Base-by-base conservation (phyloP, 805 yeast species). In the Torulaspora indica region DNA sequence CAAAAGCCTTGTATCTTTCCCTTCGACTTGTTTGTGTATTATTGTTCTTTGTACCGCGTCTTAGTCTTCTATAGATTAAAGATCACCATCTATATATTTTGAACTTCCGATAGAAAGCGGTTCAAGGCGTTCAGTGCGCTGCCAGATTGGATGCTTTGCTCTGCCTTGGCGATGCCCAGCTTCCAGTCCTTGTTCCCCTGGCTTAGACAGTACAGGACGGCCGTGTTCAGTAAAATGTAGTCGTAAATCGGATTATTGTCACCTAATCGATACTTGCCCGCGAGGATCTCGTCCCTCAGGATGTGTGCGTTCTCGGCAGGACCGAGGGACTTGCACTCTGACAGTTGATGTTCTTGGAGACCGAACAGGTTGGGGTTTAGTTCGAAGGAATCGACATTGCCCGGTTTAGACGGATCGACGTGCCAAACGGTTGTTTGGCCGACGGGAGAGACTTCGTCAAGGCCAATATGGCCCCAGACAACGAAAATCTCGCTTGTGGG, bases 371-470 rank as follows among this genome's bases (percentile, higher is more conserved):
- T 60, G 1, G 98, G 98, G 8, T 73, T 69, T 2, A 85, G 52
- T 33, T 66, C 70, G 37, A 73, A 72, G 14, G 66, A 65, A 7
- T 71, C 64, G 22, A 78, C 69, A 17, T 63, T 57, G 0, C 74
- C 77, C 1, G 70, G 60, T 10, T 60, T 56, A 2, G 39, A 24
- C 29, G 73, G 68, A 40, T 70, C 71, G 1, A 83, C 76, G 41
- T 74, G 70, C 99, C 99, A 93, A 48, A 82, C 78, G 45, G 78
- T 77, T 2, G 96, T 83, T 43, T 70, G 66, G 0, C 97, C 98
- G 24, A 82, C 78, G 2, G 97, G 96, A 1, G 96, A 83, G 28
- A 93, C 85, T 68, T 93, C 98, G 61, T 93, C 99, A 24, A 93
- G 70, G 0, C 96, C 96, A 38, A 85, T 78, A 42, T 81, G 81